phyloP scores from a whole-genome alignment of 2,329 filamentous ascomycete species.

The Pyrenophora tritici-repentis region DNA sequence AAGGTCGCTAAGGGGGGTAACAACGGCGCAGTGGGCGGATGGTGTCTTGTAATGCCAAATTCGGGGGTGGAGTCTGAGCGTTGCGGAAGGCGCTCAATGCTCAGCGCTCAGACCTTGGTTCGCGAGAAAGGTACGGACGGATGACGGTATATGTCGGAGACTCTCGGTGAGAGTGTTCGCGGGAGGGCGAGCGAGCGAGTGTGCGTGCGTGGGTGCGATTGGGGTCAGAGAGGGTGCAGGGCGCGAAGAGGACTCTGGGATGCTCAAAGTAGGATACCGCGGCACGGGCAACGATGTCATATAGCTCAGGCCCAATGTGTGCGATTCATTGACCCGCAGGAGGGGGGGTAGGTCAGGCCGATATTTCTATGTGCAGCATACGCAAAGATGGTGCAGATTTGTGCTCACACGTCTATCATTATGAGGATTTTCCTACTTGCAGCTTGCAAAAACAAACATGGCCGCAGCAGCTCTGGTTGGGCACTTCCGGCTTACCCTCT shows the following conservation, averaged over 20 bases:
- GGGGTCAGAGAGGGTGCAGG: constrained; percentile 1
- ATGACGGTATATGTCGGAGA: too few species aligned
- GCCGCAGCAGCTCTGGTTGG: constrained; percentile 11
- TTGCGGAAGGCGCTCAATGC: constrained; percentile 18
- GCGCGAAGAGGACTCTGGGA: constrained; percentile 2
- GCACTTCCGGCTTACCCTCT: constrained; percentile 17
- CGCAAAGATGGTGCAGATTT: too few species aligned
- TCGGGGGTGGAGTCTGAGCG: constrained; percentile 20
- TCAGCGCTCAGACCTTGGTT: constrained; percentile 20
- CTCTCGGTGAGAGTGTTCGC: not conserved
- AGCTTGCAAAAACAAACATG: constrained; percentile 2
- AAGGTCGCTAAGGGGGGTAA: constrained; percentile 9
- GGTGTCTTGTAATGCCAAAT: constrained; percentile 16
- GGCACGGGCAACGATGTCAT: constrained; percentile 17
- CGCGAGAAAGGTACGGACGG: constrained; percentile 3
- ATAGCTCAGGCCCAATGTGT: constrained; percentile 12
- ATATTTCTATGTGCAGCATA: constrained; percentile 7
- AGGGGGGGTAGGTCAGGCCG: constrained; percentile 16
- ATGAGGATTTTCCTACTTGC: not conserved
- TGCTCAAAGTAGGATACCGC: constrained; percentile 13
- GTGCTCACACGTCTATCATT: not conserved
- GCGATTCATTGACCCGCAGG: constrained; percentile 26
- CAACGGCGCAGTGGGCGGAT: constrained; percentile 17
- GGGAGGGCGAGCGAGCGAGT: not conserved
- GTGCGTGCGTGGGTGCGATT: not conserved